phyloP scores from a whole-genome alignment of 768 basidiomycete genomes.

The Ephemerocybe angulata region DNA sequence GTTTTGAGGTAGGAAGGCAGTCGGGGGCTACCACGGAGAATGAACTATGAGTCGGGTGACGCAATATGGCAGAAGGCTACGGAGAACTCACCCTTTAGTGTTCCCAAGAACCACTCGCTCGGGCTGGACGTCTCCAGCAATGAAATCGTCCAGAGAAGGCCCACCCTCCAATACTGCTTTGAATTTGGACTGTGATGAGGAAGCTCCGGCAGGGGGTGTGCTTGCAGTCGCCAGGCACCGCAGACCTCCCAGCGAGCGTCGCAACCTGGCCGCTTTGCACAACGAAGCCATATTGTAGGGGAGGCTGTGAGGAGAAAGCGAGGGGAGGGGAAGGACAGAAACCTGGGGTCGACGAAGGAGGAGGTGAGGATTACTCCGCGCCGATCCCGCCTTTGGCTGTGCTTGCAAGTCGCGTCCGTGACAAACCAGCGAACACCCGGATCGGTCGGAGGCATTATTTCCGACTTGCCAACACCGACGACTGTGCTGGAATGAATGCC shows the following conservation, averaged over 20 bases:
- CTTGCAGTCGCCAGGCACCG: constrained; percentile 24
- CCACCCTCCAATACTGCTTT: constrained; percentile 55
- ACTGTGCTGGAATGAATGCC: constrained; percentile 57
- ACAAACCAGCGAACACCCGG: constrained; percentile 1
- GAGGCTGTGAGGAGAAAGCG: neutral
- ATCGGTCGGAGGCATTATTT: neutral
- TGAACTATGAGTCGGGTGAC: constrained; percentile 2
- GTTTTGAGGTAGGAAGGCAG: constrained; percentile 88
- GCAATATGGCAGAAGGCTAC: neutral
- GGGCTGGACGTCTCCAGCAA: constrained; percentile 50
- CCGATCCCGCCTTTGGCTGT: neutral
- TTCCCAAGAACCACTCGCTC: constrained; percentile 72
- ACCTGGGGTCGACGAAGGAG: neutral
- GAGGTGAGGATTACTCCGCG: neutral
- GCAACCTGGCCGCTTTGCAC: constrained; percentile 5
- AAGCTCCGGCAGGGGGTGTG: constrained; percentile 26
- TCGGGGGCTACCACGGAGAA: constrained; percentile 55
- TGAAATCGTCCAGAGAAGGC: constrained; percentile 78
- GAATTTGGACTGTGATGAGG: constrained; percentile 36
- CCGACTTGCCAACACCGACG: neutral
- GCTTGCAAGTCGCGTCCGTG: neutral
- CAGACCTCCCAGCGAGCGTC: constrained; percentile 1
- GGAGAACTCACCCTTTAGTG: constrained; percentile 51
- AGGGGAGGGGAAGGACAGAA: neutral
- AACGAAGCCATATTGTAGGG: constrained; percentile 1